Conservation (phyloP, 495 filamentous ascomycete species). For the Podospora tetraspora region DNA sequence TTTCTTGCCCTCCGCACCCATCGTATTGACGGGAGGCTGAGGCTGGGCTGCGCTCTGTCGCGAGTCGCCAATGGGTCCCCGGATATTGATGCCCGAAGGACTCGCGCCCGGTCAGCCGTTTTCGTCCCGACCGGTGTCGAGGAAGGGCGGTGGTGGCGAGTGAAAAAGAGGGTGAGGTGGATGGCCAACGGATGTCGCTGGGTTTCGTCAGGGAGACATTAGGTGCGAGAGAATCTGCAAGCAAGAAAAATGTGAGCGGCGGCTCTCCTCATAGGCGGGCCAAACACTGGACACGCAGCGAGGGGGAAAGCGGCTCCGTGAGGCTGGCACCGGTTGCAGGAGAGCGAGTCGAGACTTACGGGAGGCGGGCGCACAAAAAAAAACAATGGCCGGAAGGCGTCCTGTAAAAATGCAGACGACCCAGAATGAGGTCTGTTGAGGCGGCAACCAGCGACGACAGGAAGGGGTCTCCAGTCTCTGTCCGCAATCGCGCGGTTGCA, state of each 20-base stretch:
- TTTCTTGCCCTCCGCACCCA: conserved; percentile 63
- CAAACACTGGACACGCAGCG: conserved; percentile 3
- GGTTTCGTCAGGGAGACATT: conserved; percentile 28
- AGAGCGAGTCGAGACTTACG: conserved; percentile 14
- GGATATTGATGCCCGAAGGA: conserved; percentile 26
- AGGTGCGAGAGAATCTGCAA: conserved; percentile 28
- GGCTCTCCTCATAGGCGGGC: conserved; percentile 23
- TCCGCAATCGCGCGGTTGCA: conserved; percentile 9
- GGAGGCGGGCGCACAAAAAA: conserved; percentile 19
- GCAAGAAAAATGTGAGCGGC: conserved; percentile 22
- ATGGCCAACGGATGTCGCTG: conserved; percentile 14
- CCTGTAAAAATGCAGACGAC: conserved; percentile 29
- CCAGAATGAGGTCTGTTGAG: conserved; percentile 24
- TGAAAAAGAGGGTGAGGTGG: conserved; percentile 12
- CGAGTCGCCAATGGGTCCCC: conserved; percentile 21
- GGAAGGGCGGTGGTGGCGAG: conserved; percentile 6
- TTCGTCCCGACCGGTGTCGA: conserved; percentile 14
- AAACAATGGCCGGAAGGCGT: conserved; percentile 23
- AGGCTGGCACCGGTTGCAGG: conserved; percentile 19
- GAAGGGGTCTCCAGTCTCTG: conserved; percentile 1
- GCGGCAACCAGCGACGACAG: conserved; percentile 20
- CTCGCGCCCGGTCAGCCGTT: conserved; percentile 19
- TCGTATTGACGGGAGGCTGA: conserved; percentile 37
- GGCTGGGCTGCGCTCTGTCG: conserved; percentile 12
- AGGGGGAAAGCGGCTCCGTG: conserved; percentile 8